Percentiles rank a stretch among this genome's conserved stretches.
Conservation (phyloP, 2,329 filamentous ascomycete genomes). For the Colletotrichum musicola region DNA sequence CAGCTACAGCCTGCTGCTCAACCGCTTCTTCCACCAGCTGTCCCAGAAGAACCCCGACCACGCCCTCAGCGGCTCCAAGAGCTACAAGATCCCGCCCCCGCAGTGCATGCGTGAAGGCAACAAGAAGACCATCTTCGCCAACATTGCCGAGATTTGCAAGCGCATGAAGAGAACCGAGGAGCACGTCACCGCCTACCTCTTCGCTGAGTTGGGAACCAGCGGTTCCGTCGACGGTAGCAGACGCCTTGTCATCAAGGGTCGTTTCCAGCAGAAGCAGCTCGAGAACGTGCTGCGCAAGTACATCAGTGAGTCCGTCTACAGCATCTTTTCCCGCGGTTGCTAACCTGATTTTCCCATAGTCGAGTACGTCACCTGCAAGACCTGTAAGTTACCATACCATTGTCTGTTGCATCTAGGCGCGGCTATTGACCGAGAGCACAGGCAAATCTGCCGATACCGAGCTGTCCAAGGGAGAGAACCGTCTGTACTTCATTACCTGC, state of each 20-base stretch:
- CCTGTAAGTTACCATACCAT: constrained; percentile 67
- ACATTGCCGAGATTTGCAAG: constrained; percentile 98
- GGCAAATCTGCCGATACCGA: constrained; percentile 89
- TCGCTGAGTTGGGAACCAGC: constrained; percentile 97
- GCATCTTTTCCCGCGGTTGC: constrained; percentile 27
- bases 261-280: constrained; percentile 99
- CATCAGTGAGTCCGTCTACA: constrained; percentile 74
- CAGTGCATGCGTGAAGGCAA: constrained; percentile 99
- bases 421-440: constrained; percentile 4
- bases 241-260: constrained; percentile 97
- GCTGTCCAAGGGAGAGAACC: constrained; percentile 98
- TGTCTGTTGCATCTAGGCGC: neutral
- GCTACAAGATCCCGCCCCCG: constrained; percentile 98
- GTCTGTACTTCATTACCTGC: constrained; percentile 87
- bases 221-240: constrained; percentile 94
- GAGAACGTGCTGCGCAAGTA: constrained; percentile 97
- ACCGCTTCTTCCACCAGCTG: constrained; percentile 94
- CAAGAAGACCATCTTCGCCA: constrained; percentile 99
- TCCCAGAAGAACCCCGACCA: constrained; percentile 98
- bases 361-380: constrained; percentile 99
- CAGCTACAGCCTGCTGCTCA: constrained; percentile 86
- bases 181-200: constrained; percentile 85
- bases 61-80: constrained; percentile 87
- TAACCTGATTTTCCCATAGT: constrained; percentile 62
- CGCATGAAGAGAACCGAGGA: constrained; percentile 99